Evolutionary conservation across 208 protist genomes (phyloP).

Genomic region (Plasmodiophora brassicae): DNA sequence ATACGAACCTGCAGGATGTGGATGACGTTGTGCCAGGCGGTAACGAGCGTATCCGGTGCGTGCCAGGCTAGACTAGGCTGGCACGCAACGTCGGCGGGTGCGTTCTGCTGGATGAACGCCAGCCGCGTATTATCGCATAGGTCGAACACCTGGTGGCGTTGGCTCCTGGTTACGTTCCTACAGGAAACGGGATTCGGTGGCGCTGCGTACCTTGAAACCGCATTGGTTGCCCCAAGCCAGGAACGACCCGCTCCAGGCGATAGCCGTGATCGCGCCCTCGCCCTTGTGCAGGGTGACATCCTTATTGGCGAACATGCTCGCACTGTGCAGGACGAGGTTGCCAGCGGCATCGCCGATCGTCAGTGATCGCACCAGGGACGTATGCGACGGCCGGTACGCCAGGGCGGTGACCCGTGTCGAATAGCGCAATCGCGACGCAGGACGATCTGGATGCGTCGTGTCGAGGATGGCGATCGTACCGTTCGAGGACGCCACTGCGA

Average conservation of each 20-base stretch:
- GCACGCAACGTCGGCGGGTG: too few relatives aligned
- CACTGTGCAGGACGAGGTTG: background rate
- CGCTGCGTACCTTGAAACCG: background rate
- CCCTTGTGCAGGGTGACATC: background rate
- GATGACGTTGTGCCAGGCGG: background rate
- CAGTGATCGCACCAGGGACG: background rate
- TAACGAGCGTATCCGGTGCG: background rate
- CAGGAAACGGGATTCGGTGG: background rate
- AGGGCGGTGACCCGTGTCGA: background rate
- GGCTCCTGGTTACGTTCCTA: background rate
- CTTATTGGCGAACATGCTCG: background rate
- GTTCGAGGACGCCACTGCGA: background rate
- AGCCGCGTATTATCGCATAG: background rate
- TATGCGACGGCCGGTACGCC: conserved; percentile 1
- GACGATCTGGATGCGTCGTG: background rate
- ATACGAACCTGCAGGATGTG: conserved; percentile 7
- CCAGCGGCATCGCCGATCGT: background rate
- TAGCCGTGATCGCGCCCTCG: background rate
- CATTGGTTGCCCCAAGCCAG: background rate
- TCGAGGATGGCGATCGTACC: background rate
- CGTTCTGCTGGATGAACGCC: background rate
- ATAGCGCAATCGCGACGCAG: background rate
- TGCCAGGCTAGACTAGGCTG: background rate
- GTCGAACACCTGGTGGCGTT: background rate
- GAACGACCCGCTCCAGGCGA: background rate